These are phyloP conservation scores for Monosporozyma unispora DNA, from an alignment of 805 yeast genomes.

Conservation along the genomic window DNA sequence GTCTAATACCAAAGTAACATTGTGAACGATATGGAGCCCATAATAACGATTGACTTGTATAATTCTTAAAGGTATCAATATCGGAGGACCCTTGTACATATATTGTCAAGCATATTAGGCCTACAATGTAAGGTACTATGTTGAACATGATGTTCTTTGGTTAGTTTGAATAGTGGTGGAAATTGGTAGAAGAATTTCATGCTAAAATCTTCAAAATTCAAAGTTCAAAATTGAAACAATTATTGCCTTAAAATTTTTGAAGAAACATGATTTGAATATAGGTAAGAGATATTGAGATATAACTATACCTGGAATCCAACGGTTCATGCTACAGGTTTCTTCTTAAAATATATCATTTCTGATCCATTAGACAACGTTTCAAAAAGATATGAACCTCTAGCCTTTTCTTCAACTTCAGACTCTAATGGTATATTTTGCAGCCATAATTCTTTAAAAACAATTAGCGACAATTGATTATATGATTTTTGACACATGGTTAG, in stretches of 20 bases:
- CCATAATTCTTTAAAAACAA: constrained; percentile 12
- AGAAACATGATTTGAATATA: not conserved
- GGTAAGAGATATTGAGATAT: not conserved
- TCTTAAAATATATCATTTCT: constrained; percentile 11
- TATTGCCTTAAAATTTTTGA: not conserved
- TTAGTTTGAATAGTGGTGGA: not conserved
- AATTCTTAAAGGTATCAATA: constrained; percentile 20
- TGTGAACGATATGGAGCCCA: constrained; percentile 96
- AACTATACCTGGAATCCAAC: not conserved
- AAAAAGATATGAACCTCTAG: constrained; percentile 4
- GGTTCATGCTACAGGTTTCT: not conserved
- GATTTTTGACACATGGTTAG: constrained; percentile 7
- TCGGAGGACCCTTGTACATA: not conserved
- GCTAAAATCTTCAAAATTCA: not conserved
- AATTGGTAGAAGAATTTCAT: not conserved
- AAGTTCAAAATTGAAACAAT: not conserved
- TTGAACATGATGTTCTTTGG: not conserved
- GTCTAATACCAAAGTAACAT: constrained; percentile 76
- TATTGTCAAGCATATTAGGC: not conserved
- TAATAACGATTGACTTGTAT: constrained; percentile 43
- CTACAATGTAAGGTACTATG: not conserved
- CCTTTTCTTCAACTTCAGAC: not conserved
- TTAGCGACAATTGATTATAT: constrained; percentile 17
- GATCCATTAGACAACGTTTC: constrained; percentile 3
- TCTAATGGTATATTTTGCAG: constrained; percentile 5